Evolutionary conservation across 164 flowering plant species (phyloP).

Genomic region (Annona cherimola): DNA sequence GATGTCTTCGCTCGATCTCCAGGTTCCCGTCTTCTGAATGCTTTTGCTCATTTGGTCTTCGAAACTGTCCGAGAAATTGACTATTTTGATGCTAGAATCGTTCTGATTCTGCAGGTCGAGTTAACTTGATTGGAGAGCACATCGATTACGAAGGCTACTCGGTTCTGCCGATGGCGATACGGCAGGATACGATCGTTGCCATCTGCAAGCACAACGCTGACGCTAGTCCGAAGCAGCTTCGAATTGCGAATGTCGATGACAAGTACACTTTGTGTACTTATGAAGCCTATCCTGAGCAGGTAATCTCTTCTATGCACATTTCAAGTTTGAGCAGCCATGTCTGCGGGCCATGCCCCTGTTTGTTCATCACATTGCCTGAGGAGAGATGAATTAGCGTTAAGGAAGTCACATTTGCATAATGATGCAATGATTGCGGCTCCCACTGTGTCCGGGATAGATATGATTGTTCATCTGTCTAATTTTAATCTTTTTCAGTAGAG

Average conservation of each 20-base stretch:
- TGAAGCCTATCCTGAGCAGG: constrained; percentile 84
- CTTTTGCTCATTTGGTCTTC: not conserved
- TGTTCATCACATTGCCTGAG: no score
- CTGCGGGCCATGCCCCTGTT: no score
- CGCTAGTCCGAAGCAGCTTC: constrained; percentile 42
- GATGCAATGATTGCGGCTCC: no score
- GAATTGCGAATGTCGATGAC: constrained; percentile 71
- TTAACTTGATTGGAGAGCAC: constrained; percentile 96
- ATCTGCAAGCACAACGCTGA: constrained; percentile 48
- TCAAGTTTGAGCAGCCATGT: no score
- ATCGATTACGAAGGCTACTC: constrained; percentile 97
- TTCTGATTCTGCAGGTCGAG: constrained; percentile 50
- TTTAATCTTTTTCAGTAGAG: no score
- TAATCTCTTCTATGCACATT: no score
- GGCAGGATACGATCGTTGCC: constrained; percentile 83
- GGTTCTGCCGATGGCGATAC: constrained; percentile 95
- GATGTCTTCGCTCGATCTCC: constrained; percentile 85
- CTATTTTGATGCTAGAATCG: not conserved
- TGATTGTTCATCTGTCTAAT: no score
- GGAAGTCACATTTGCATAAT: no score
- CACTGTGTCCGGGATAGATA: no score
- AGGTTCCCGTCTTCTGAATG: constrained; percentile 31
- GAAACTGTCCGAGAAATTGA: not conserved
- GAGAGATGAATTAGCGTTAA: no score
- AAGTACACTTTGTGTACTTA: constrained; percentile 77